phyloP scores from a whole-genome alignment of 495 filamentous ascomycete genomes.

The Xylaria palmicola region DNA sequence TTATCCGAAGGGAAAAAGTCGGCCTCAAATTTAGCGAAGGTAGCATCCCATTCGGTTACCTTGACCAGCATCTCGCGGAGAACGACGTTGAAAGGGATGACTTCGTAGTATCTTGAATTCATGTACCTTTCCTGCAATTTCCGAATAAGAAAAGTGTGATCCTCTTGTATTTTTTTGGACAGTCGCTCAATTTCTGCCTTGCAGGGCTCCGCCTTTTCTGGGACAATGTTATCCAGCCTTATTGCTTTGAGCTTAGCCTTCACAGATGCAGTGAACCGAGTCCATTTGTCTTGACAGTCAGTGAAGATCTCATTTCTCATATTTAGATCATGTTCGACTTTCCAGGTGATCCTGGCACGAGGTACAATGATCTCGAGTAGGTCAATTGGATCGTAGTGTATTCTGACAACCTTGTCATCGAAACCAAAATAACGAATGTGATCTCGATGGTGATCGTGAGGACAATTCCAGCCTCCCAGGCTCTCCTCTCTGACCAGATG shows the following conservation, averaged over 20 bases:
- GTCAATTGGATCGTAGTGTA: constrained; percentile 90
- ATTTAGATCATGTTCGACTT: constrained; percentile 87
- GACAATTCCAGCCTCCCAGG: constrained; percentile 52
- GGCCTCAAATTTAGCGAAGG: constrained; percentile 85
- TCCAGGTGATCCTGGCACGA: constrained; percentile 87
- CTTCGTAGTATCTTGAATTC: constrained; percentile 91
- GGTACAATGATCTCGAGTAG: constrained; percentile 96
- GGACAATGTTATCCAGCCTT: constrained; percentile 83
- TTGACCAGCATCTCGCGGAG: constrained; percentile 88
- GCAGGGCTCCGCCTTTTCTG: constrained; percentile 78
- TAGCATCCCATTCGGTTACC: constrained; percentile 87
- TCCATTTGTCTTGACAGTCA: constrained; percentile 75
- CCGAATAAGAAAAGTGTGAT: constrained; percentile 67
- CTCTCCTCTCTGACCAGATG: constrained; percentile 70
- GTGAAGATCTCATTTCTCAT: constrained; percentile 89
- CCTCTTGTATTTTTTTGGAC: constrained; percentile 72
- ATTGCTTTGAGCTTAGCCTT: constrained; percentile 80
- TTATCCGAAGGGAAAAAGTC: constrained; percentile 97
- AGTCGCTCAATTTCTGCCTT: constrained; percentile 76
- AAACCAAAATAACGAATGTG: constrained; percentile 91
- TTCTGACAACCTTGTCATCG: constrained; percentile 75
- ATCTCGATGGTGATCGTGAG: constrained; percentile 88
- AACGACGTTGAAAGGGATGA: constrained; percentile 86
- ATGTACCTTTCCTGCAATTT: constrained; percentile 89
- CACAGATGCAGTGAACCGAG: constrained; percentile 83